Conservation (phyloP, 345 rosid genomes). For the Hibiscus tridactylites region DNA sequence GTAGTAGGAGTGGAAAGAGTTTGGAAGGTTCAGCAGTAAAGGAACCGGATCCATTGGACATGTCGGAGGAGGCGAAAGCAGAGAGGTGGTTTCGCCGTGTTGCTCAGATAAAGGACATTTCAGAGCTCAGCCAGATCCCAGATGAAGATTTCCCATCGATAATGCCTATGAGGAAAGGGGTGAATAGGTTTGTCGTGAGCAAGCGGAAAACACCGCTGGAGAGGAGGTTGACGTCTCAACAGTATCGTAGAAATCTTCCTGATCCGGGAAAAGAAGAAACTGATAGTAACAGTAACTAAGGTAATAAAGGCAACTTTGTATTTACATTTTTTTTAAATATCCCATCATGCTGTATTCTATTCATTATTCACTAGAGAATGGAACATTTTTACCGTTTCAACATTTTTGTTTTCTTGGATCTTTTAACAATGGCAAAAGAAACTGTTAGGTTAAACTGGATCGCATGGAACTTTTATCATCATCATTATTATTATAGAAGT, state of each 20-base stretch:
- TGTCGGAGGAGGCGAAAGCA: constrained; percentile 98
- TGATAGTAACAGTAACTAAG: constrained; percentile 21
- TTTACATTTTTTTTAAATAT: not conserved
- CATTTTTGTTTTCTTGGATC: not conserved
- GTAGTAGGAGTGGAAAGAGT: constrained; percentile 56
- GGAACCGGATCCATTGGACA: constrained; percentile 79
- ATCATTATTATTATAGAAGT: too few relatives aligned
- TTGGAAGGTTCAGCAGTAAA: constrained; percentile 87
- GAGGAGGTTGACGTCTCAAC: constrained; percentile 83
- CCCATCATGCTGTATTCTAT: not conserved
- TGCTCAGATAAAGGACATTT: constrained; percentile 89
- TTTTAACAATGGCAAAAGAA: not conserved
- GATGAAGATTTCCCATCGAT: constrained; percentile 97
- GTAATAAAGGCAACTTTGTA: constrained; percentile 7
- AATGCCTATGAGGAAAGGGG: constrained; percentile 99
- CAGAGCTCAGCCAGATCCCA: constrained; percentile 94
- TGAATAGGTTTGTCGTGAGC: constrained; percentile 93
- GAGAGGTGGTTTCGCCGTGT: constrained; percentile 94
- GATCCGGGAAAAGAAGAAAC: constrained; percentile 25
- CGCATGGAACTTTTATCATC: too few relatives aligned
- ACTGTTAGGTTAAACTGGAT: too few relatives aligned
- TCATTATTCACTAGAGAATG: not conserved
- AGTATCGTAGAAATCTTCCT: constrained; percentile 56
- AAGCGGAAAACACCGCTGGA: constrained; percentile 80
- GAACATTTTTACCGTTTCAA: not conserved